Conservation (phyloP, 1,284 basidiomycete species). For the Pseudozyma pruni region DNA sequence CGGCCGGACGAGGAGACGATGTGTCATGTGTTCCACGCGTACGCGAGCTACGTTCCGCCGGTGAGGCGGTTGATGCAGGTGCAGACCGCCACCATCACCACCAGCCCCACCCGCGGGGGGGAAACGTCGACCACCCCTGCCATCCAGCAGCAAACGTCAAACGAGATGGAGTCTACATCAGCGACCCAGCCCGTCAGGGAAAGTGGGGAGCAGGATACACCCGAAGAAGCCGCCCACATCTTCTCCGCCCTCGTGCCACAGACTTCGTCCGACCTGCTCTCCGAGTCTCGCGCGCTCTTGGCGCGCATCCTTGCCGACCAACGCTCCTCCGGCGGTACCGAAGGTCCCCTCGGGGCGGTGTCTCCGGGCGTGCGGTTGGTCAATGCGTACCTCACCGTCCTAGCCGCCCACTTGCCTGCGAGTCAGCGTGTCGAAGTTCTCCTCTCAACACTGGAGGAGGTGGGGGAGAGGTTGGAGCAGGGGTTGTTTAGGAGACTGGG, state of each 20-base stretch:
- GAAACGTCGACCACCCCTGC: too few relatives aligned
- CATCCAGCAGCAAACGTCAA: too few relatives aligned
- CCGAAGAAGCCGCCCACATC: conserved; percentile 69
- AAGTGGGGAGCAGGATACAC: conserved; percentile 66
- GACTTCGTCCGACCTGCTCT: conserved; percentile 77
- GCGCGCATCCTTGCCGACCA: conserved; percentile 75
- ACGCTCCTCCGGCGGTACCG: conserved; percentile 31
- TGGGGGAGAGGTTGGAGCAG: conserved; percentile 10
- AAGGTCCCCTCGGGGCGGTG: conserved; percentile 74
- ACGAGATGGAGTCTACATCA: background rate
- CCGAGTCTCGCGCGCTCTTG: conserved; percentile 79
- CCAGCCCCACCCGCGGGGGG: too few relatives aligned
- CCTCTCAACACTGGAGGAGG: background rate
- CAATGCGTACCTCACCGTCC: conserved; percentile 84
- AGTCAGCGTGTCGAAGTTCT: conserved; percentile 1
- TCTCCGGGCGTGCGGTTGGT: conserved; percentile 75
- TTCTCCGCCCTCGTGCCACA: conserved; percentile 74
- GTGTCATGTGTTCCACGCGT: conserved; percentile 86
- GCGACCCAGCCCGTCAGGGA: background rate
- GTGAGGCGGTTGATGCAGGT: conserved; percentile 40
- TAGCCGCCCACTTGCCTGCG: conserved; percentile 69
- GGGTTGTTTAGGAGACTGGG: conserved; percentile 44
- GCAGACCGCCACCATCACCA: background rate
- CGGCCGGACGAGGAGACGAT: conserved; percentile 79
- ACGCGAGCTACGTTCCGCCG: conserved; percentile 79